Percentiles rank a stretch among this genome's conserved stretches.
phyloP scores from a whole-genome alignment of 108 stramenopile species.

The Fragilaria crotonensis region DNA sequence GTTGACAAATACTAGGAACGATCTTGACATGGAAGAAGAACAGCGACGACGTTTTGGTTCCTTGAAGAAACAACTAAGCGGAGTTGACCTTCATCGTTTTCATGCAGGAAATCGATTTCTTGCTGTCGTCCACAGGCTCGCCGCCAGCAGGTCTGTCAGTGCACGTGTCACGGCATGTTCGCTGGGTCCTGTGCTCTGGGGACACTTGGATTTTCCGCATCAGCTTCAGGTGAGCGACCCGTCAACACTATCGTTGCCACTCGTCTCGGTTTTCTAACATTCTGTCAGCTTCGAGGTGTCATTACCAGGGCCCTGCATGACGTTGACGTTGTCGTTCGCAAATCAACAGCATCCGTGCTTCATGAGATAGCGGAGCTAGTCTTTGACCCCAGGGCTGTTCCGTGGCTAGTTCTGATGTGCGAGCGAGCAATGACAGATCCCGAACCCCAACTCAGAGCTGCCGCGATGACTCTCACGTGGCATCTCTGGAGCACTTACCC shows the following conservation, averaged over 20 bases:
- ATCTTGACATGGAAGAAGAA: conserved; percentile 20
- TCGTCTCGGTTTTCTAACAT: too few species aligned
- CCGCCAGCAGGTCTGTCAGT: conserved; percentile 76
- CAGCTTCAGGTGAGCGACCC: conserved; percentile 49
- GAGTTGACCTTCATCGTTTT: conserved; percentile 29
- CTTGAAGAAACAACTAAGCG: conserved; percentile 18
- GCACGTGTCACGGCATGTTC: conserved; percentile 83
- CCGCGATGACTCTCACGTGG: conserved; percentile 87
- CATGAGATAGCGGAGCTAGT: conserved; percentile 86
- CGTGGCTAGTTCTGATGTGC: conserved; percentile 88
- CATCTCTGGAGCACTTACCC: conserved; percentile 84
- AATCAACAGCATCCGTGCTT: conserved; percentile 77
- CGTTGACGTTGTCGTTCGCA: conserved; percentile 80
- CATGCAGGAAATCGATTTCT: conserved; percentile 77
- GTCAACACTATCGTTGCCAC: too few species aligned
- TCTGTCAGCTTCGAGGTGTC: conserved; percentile 70
- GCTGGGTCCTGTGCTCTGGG: conserved; percentile 80
- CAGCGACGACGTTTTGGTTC: conserved; percentile 30
- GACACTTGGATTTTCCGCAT: conserved; percentile 83
- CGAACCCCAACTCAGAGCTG: conserved; percentile 77
- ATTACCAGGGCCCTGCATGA: conserved; percentile 87
- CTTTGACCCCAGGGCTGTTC: conserved; percentile 71
- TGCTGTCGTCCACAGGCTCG: conserved; percentile 79
- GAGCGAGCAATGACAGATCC: conserved; percentile 91
- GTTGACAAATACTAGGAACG: conserved; percentile 11